phyloP scores from a whole-genome alignment of 176 grass and related monocot genomes.

The Saccharum spontaneum region DNA sequence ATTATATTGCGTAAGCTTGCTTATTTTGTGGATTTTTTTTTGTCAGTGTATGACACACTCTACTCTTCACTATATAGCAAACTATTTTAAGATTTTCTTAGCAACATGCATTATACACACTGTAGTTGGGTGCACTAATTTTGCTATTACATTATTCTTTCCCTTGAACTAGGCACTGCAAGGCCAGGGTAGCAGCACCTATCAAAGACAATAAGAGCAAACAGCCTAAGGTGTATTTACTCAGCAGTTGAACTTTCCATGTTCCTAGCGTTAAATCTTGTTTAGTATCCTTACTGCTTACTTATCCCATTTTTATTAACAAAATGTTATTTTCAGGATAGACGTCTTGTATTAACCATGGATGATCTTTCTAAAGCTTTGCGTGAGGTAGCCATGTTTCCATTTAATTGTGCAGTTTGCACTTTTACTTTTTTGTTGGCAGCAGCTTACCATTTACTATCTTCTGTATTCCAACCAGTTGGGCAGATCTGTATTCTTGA shows the following conservation, averaged over 20 bases:
- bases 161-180: constrained; percentile 71
- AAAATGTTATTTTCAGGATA: constrained; percentile 64
- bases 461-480: neutral
- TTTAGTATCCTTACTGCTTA: constrained; percentile 9
- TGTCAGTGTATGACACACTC: neutral
- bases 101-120: neutral
- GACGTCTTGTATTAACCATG: constrained; percentile 86
- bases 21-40: neutral
- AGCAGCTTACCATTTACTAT: neutral
- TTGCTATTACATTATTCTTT: constrained; percentile 25
- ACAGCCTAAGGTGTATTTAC: constrained; percentile 76
- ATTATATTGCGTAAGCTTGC: neutral
- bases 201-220: constrained; percentile 99
- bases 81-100: neutral
- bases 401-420: neutral
- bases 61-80: neutral
- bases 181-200: constrained; percentile 86
- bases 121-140: constrained; percentile 3
- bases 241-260: constrained; percentile 8
- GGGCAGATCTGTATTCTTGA: neutral
- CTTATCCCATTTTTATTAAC: neutral
- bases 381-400: constrained; percentile 58
- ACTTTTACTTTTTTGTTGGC: neutral
- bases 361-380: constrained; percentile 97
- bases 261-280: neutral